Evolutionary conservation across 495 filamentous ascomycete species (phyloP).

Genomic region (Xylaria acuta): DNA sequence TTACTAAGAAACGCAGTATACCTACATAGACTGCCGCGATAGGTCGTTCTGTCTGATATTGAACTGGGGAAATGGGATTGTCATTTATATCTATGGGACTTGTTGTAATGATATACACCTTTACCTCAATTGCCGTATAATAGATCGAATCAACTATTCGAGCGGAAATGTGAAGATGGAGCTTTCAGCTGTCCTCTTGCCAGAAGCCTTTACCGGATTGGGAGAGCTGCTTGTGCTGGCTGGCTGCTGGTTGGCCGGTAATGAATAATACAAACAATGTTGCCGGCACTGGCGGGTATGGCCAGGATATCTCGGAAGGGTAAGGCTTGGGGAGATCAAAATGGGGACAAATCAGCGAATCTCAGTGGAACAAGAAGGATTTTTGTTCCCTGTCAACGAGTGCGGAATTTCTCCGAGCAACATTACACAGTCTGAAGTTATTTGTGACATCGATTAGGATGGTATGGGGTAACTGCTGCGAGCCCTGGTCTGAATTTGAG

Average conservation of each 20-base stretch:
- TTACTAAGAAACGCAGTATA: not conserved
- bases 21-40: not conserved
- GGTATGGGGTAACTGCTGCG: not conserved
- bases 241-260: slow-evolving; percentile 8
- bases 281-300: slow-evolving; percentile 3
- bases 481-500: not conserved
- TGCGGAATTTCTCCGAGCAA: slow-evolving; percentile 20
- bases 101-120: not conserved
- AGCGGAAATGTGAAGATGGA: not conserved
- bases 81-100: not conserved
- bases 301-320: slow-evolving; percentile 19
- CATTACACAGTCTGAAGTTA: not conserved
- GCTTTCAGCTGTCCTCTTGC: slow-evolving; percentile 23
- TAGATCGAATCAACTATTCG: not conserved
- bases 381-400: slow-evolving; percentile 1
- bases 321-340: slow-evolving; percentile 20
- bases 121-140: slow-evolving; percentile 10
- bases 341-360: slow-evolving; percentile 6
- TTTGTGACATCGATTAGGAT: not conserved
- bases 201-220: slow-evolving; percentile 15
- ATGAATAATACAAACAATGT: slow-evolving; percentile 11
- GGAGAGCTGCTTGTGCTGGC: slow-evolving; percentile 12
- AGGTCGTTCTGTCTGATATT: not conserved
- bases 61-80: not conserved
- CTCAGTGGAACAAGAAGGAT: slow-evolving; percentile 6